Evolutionary conservation across 2,329 filamentous ascomycete genomes (phyloP).

Genomic region (Penicillium sp.): DNA sequence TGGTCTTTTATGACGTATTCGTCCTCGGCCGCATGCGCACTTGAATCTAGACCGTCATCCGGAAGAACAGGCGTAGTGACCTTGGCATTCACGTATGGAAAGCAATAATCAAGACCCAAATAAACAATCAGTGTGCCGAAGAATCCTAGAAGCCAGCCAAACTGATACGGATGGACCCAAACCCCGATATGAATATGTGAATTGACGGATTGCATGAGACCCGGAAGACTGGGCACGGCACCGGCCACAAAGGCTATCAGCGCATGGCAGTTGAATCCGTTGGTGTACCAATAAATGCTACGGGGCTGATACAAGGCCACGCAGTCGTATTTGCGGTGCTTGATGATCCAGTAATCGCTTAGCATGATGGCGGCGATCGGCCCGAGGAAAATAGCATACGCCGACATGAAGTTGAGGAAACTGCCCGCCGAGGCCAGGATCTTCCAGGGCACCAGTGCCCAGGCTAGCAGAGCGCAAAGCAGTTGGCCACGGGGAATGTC

Average conservation of each 20-base stretch:
- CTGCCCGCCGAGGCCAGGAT: slow-evolving; percentile 57
- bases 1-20: not conserved
- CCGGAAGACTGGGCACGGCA: slow-evolving; percentile 55
- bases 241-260: slow-evolving; percentile 55
- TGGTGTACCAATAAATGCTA: slow-evolving; percentile 37
- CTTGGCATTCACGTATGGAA: slow-evolving; percentile 50
- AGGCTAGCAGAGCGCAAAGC: slow-evolving; percentile 53
- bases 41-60: slow-evolving; percentile 33
- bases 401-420: slow-evolving; percentile 63
- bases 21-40: slow-evolving; percentile 16
- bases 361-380: slow-evolving; percentile 60
- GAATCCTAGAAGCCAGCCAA: slow-evolving; percentile 66
- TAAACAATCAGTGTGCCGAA: slow-evolving; percentile 55
- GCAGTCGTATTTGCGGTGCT: slow-evolving; percentile 46
- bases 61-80: slow-evolving; percentile 36
- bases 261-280: slow-evolving; percentile 58
- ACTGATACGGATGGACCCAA: slow-evolving; percentile 57
- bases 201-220: slow-evolving; percentile 47
- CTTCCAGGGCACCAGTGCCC: slow-evolving; percentile 63
- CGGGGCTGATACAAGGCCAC: slow-evolving; percentile 50
- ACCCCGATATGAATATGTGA: slow-evolving; percentile 33
- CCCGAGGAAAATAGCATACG: slow-evolving; percentile 62
- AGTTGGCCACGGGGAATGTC: slow-evolving; percentile 57
- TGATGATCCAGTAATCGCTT: slow-evolving; percentile 59
- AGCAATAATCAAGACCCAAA: slow-evolving; percentile 44